Conservation (phyloP, 305 asterid genomes). For the Rubia peregrina region DNA sequence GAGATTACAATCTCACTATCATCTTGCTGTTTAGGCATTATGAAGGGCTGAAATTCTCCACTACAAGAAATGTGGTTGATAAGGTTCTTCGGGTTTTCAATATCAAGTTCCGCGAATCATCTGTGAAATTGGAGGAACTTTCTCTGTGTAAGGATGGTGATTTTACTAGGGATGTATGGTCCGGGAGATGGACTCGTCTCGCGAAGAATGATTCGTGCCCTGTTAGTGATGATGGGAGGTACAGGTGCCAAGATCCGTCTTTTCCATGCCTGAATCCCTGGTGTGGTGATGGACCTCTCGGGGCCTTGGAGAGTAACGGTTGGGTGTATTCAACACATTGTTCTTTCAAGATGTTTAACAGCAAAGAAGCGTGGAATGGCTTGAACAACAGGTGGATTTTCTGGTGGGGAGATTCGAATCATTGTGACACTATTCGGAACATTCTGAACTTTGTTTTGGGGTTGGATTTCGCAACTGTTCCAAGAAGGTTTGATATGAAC, state of each 20-base stretch:
- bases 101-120: slow-evolving; percentile 40
- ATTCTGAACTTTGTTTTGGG: slow-evolving; percentile 58
- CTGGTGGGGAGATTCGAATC: slow-evolving; percentile 99
- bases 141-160: slow-evolving; percentile 47
- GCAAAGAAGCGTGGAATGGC: slow-evolving; percentile 58
- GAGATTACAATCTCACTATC: slow-evolving; percentile 70
- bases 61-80: slow-evolving; percentile 56
- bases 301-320: slow-evolving; percentile 80
- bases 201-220: slow-evolving; percentile 57
- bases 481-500: slow-evolving; percentile 63
- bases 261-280: slow-evolving; percentile 68
- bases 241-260: slow-evolving; percentile 63
- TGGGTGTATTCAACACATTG: slow-evolving; percentile 93
- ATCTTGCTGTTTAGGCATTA: slow-evolving; percentile 58
- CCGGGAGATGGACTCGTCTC: slow-evolving; percentile 91
- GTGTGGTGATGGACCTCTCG: slow-evolving; percentile 72
- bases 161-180: slow-evolving; percentile 58
- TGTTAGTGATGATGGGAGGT: slow-evolving; percentile 64
- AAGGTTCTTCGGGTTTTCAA: slow-evolving; percentile 50
- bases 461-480: slow-evolving; percentile 36
- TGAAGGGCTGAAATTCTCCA: slow-evolving; percentile 67
- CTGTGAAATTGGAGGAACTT: slow-evolving; percentile 31
- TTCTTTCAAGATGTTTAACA: slow-evolving; percentile 57
- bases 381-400: slow-evolving; percentile 67
- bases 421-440: slow-evolving; percentile 76